Percentiles rank a stretch among this genome's conserved stretches.
Conservation (phyloP, 805 yeast species). For the Spathaspora gorwiae region DNA sequence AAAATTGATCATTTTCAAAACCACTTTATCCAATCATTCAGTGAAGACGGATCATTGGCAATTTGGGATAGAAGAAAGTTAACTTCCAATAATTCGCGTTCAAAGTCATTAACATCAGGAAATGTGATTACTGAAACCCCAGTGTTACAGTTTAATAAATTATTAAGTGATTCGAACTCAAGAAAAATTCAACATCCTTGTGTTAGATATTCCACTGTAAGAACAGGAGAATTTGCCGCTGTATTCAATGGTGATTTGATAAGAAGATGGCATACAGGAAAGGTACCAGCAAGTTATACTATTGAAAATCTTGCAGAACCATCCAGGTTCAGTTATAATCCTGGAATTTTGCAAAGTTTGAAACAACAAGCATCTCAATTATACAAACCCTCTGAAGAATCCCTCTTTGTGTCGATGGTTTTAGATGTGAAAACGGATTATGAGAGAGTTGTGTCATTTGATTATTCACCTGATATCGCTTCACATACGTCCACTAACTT, state of each 20-base stretch:
- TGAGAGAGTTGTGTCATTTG: constrained; percentile 82
- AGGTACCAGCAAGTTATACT: constrained; percentile 35
- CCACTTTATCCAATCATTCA: constrained; percentile 64
- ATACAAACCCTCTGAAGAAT: constrained; percentile 44
- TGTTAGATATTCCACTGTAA: constrained; percentile 60
- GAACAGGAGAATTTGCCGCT: constrained; percentile 72
- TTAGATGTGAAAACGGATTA: constrained; percentile 69
- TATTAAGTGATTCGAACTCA: constrained; percentile 53
- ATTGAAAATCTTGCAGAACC: neutral
- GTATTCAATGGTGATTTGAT: constrained; percentile 73
- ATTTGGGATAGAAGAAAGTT: constrained; percentile 77
- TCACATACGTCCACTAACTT: constrained; percentile 56
- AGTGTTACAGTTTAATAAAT: constrained; percentile 52
- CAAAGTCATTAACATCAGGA: constrained; percentile 8
- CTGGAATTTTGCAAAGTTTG: constrained; percentile 9
- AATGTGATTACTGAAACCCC: constrained; percentile 47
- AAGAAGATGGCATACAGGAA: constrained; percentile 76
- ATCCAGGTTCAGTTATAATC: neutral
- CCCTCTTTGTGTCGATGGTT: constrained; percentile 71
- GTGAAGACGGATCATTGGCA: constrained; percentile 81
- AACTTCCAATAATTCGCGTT: constrained; percentile 18
- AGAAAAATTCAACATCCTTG: constrained; percentile 61
- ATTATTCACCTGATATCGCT: constrained; percentile 58
- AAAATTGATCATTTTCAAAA: constrained; percentile 65
- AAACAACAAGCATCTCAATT: constrained; percentile 35